Evolutionary conservation across 2,329 filamentous ascomycete genomes (phyloP), one percentile per base, ranked within the genome.

Genomic region (Botrytis fragariae): DNA sequence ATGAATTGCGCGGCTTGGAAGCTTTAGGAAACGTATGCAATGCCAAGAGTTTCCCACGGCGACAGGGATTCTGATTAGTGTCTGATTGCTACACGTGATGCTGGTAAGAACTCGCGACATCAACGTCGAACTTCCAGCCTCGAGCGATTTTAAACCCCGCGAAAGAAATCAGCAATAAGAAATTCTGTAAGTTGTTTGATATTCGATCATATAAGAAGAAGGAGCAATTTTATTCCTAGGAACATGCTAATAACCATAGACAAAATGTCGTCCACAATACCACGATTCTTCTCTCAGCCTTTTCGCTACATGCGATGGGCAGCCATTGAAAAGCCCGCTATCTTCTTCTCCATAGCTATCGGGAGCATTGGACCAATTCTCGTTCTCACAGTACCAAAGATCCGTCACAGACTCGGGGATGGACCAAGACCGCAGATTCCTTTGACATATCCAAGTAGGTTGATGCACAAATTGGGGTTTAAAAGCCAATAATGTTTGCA

Each of bases 381-480:
- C 73, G 85, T 97, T 76, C 82, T 92, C 74, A 86, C 88, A 73
- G 91, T 93, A 1, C 94, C 95, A 61, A 92, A 93, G 65, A 85
- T 97, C 78, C 87, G 95, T 82, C 84, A 86, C 75, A 86, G 85
- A 76, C 83, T 97, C 73, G 95, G 95, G 78, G 94, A 97, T 82
- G 84, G 90, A 78, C 88, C 90, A 79, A 88, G 92, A 76, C 85
- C 89, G 76, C 88, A 86, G 73, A 90, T 98, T 77, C 96, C 96
- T 45, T 85, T 95, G 83, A 97, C 94, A 82, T 99, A 98, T 86
- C 96, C 96, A 74, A 89, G 95, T 98, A 89, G 82, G 93, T 88
- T 60, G 51, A 32, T 32, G 35, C 37, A 35, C n/a, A 45, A 37
- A 44, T 35, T 57, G 14, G 54, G 20, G 12, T 25, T 18, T 14